Conservation (phyloP, 805 yeast genomes). For the Lipomyces yamanashiensis region DNA sequence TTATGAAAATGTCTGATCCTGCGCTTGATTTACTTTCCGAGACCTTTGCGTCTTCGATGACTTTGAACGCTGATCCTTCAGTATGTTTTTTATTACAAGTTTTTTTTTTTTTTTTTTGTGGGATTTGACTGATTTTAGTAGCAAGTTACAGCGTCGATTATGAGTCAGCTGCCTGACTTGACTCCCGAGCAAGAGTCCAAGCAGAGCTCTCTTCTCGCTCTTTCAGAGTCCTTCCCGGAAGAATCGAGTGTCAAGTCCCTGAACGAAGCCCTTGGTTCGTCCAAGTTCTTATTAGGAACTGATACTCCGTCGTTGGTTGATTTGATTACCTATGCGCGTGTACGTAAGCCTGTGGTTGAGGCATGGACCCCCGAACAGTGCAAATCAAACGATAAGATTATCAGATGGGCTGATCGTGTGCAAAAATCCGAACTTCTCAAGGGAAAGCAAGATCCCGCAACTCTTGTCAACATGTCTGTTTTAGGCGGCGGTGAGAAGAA, state of each 20-base stretch:
- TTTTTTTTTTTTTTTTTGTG: background rate
- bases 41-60: conserved; percentile 32
- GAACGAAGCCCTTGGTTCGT: conserved; percentile 64
- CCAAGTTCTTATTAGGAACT: conserved; percentile 72
- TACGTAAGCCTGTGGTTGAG: conserved; percentile 60
- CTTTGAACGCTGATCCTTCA: conserved; percentile 30
- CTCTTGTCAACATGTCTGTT: conserved; percentile 38
- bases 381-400: conserved; percentile 74
- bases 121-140: background rate
- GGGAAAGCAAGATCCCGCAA: conserved; percentile 52
- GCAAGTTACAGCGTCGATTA: conserved; percentile 34
- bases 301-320: conserved; percentile 69
- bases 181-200: conserved; percentile 64
- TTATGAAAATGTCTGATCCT: conserved; percentile 28
- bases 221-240: conserved; percentile 64
- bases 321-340: conserved; percentile 66
- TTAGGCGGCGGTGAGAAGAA: conserved; percentile 42
- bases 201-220: conserved; percentile 76
- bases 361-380: conserved; percentile 62
- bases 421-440: conserved; percentile 60
- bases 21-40: conserved; percentile 37
- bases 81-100: conserved; percentile 8
- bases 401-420: conserved; percentile 90
- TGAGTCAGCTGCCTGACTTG: conserved; percentile 39
- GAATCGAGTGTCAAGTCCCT: conserved; percentile 53